A percentile compares a stretch with the other conserved stretches of the same genome.
Conservation (phyloP, 1,284 basidiomycete species). For the Microbotryomycetes sp. region DNA sequence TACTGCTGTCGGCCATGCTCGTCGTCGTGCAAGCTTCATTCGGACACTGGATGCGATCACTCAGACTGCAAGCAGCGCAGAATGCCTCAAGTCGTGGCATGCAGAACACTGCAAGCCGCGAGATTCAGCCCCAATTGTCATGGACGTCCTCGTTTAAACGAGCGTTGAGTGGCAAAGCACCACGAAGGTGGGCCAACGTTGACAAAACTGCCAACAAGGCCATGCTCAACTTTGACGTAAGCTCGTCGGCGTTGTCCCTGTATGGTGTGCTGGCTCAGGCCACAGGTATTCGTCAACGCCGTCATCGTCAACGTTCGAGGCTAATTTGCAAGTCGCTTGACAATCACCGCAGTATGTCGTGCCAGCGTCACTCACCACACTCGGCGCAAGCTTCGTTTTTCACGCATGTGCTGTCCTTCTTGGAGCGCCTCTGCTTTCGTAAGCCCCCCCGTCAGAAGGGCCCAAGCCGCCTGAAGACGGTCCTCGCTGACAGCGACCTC, state of each 20-base stretch:
- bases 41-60: constrained; percentile 1
- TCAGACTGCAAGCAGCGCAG: not conserved
- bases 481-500: constrained; percentile 12
- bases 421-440: constrained; percentile 66
- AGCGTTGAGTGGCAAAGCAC: not conserved
- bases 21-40: not conserved
- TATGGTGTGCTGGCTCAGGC: too few species aligned
- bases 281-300: too few species aligned
- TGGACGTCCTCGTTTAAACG: not conserved
- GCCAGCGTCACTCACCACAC: constrained; percentile 52
- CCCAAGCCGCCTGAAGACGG: constrained; percentile 4
- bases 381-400: constrained; percentile 49
- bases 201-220: too few species aligned
- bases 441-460: constrained; percentile 33
- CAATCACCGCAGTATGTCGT: constrained; percentile 29
- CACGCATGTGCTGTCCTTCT: constrained; percentile 57
- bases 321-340: too few species aligned
- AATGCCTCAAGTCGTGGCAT: too few species aligned
- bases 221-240: too few species aligned
- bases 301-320: too few species aligned
- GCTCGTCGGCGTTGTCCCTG: too few species aligned
- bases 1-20: constrained; percentile 55
- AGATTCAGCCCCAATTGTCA: not conserved
- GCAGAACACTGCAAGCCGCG: not conserved
- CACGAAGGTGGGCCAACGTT: too few species aligned